Evolutionary conservation across 371 early-diverging fungal species (phyloP).

Genomic region (Syncephalastrum sp.): DNA sequence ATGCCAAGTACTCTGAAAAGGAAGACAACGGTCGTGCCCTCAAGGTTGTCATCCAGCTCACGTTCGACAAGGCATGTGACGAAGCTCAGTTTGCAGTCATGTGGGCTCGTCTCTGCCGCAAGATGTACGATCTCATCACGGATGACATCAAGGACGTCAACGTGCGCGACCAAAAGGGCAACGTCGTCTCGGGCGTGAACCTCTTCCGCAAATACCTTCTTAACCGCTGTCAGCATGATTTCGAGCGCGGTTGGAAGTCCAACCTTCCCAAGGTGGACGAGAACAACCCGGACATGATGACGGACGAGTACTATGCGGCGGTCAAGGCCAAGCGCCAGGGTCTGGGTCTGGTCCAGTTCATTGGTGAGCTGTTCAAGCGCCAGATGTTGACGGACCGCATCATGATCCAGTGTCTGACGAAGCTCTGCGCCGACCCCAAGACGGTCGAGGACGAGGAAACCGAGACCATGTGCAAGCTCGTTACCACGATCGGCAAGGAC

Average conservation of each 20-base stretch:
- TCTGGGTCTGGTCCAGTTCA: slow-evolving; percentile 90
- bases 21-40: slow-evolving; percentile 73
- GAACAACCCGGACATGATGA: slow-evolving; percentile 43
- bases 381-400: slow-evolving; percentile 88
- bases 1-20: slow-evolving; percentile 67
- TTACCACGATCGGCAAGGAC: slow-evolving; percentile 82
- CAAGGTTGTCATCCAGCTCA: slow-evolving; percentile 74
- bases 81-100: slow-evolving; percentile 87
- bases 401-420: slow-evolving; percentile 84
- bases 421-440: slow-evolving; percentile 67
- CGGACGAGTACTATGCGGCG: slow-evolving; percentile 82
- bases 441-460: slow-evolving; percentile 92
- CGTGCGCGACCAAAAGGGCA: slow-evolving; percentile 50
- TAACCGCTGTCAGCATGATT: slow-evolving; percentile 89
- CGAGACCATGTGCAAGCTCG: slow-evolving; percentile 88
- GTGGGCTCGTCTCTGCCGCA: slow-evolving; percentile 87
- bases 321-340: slow-evolving; percentile 93
- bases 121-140: slow-evolving; percentile 61
- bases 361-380: slow-evolving; percentile 93
- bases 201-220: slow-evolving; percentile 90
- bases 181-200: slow-evolving; percentile 60
- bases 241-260: slow-evolving; percentile 81
- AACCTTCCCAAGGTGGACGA: slow-evolving; percentile 51
- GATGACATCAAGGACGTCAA: slow-evolving; percentile 53
- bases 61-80: slow-evolving; percentile 95